Conservation (phyloP, 768 basidiomycete genomes). For the Termitomyces sp. region DNA sequence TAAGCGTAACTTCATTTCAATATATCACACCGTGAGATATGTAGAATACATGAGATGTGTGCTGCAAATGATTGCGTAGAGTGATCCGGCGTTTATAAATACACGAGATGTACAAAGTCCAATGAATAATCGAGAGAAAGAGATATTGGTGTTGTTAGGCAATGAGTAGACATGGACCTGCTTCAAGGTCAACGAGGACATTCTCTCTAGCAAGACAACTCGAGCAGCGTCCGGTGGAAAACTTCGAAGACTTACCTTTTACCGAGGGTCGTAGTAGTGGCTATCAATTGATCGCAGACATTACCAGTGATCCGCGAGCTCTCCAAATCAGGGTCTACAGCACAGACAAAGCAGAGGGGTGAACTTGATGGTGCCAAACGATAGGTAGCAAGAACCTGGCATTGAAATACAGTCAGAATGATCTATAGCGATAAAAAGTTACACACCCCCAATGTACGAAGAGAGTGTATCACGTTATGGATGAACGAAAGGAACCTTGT, state of each 20-base stretch:
- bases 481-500: conserved; percentile 58
- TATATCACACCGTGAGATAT: background rate
- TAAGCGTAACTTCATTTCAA: background rate
- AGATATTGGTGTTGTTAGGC: conserved; percentile 25
- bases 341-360: conserved; percentile 54
- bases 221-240: background rate
- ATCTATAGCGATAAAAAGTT: background rate
- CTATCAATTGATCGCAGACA: conserved; percentile 40
- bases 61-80: too few species aligned
- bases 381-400: conserved; percentile 58
- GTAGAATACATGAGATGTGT: background rate
- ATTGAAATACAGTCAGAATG: background rate
- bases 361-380: conserved; percentile 56
- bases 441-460: conserved; percentile 57
- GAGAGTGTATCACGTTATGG: conserved; percentile 54
- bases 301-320: conserved; percentile 34
- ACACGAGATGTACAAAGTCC: conserved; percentile 5
- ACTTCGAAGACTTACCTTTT: conserved; percentile 26
- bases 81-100: conserved; percentile 5
- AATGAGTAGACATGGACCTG: conserved; percentile 51
- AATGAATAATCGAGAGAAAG: background rate
- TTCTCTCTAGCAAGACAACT: conserved; percentile 2
- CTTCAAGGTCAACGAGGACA: conserved; percentile 40
- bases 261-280: conserved; percentile 32
- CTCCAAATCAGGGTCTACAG: conserved; percentile 37